Percentiles rank a stretch among this genome's conserved stretches.
phyloP scores from a whole-genome alignment of 108 stramenopile genomes.

The Epithemia pelagica region DNA sequence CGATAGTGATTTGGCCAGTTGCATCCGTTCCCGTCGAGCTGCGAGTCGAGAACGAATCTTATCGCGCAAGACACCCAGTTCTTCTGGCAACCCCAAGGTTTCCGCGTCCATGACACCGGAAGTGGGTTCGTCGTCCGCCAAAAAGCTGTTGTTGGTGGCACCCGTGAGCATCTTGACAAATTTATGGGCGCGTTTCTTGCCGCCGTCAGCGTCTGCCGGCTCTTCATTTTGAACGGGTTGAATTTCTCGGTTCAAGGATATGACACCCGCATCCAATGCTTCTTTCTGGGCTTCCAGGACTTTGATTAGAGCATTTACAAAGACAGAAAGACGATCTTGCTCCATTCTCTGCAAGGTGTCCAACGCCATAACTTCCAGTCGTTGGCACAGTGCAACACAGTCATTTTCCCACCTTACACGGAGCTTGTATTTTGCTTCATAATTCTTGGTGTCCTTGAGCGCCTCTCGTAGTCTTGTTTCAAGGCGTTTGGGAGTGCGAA shows the following conservation, averaged over 20 bases:
- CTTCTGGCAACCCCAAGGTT: constrained; percentile 53
- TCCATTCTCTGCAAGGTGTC: constrained; percentile 45
- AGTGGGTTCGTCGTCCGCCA: constrained; percentile 35
- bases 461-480: constrained; percentile 4
- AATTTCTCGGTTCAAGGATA: constrained; percentile 3
- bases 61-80: constrained; percentile 50
- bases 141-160: constrained; percentile 14
- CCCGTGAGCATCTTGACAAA: constrained; percentile 12
- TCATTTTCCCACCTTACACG: constrained; percentile 43
- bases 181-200: constrained; percentile 20
- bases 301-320: constrained; percentile 23
- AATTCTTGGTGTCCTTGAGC: neutral
- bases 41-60: constrained; percentile 40
- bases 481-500: neutral
- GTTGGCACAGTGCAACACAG: constrained; percentile 28
- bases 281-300: constrained; percentile 3
- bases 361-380: constrained; percentile 42
- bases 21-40: constrained; percentile 26
- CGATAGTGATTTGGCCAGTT: constrained; percentile 29
- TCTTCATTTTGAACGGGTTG: neutral
- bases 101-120: constrained; percentile 62
- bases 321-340: constrained; percentile 38
- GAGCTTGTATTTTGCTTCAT: constrained; percentile 27
- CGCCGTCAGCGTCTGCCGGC: neutral
- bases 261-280: constrained; percentile 8